phyloP scores from a whole-genome alignment of 1,139 yeast species.

The Scheffersomyces titani region DNA sequence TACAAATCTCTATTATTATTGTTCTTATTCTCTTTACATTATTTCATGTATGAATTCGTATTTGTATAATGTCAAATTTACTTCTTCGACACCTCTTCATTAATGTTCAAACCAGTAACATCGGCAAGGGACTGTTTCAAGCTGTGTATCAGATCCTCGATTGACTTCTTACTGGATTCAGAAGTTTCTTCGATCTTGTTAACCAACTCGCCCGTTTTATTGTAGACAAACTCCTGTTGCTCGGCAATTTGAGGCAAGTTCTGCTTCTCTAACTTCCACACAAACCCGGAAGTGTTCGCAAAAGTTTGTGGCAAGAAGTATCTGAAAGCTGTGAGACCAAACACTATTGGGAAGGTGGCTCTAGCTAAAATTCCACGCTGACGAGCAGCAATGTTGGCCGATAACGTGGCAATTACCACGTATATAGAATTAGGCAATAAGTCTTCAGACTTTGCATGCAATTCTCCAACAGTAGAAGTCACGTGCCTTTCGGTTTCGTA shows the following conservation, averaged over 20 bases:
- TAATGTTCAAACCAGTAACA: slow-evolving; percentile 68
- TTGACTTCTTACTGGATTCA: slow-evolving; percentile 36
- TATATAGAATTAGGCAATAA: slow-evolving; percentile 76
- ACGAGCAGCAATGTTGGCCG: slow-evolving; percentile 82
- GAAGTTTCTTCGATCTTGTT: slow-evolving; percentile 42
- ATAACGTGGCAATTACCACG: slow-evolving; percentile 68
- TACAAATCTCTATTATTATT: neutral
- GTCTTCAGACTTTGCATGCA: slow-evolving; percentile 74
- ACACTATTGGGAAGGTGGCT: slow-evolving; percentile 59
- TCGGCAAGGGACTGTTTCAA: slow-evolving; percentile 54
- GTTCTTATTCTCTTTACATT: no score
- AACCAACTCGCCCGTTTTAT: slow-evolving; percentile 48
- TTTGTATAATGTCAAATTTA: slow-evolving; percentile 14
- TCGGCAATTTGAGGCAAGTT: slow-evolving; percentile 67
- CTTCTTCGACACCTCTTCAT: slow-evolving; percentile 62
- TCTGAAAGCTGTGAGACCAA: slow-evolving; percentile 71
- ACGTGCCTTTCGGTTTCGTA: slow-evolving; percentile 66
- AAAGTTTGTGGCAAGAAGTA: slow-evolving; percentile 80
- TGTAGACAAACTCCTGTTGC: slow-evolving; percentile 55
- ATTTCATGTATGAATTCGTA: neutral
- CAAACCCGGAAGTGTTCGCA: slow-evolving; percentile 58
- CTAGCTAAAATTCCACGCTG: slow-evolving; percentile 63
- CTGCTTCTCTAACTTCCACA: slow-evolving; percentile 67
- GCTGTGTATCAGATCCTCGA: slow-evolving; percentile 41
- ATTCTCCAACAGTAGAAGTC: slow-evolving; percentile 63